Conservation (phyloP, 2,329 filamentous ascomycete genomes). For the Alternaria dauci region DNA sequence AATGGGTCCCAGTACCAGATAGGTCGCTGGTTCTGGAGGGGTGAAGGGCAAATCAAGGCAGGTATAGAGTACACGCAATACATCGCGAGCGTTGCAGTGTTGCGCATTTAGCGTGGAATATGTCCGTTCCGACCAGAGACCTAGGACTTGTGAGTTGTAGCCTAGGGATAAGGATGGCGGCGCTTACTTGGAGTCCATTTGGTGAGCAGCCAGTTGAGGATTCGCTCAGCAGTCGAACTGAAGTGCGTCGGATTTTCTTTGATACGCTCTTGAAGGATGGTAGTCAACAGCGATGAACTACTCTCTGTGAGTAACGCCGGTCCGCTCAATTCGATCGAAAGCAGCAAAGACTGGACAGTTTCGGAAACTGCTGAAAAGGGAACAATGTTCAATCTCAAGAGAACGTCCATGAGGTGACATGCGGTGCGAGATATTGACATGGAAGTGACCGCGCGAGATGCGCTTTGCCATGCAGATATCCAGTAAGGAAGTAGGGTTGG, state of each 20-base stretch:
- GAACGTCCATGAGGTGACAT: conserved; percentile 73
- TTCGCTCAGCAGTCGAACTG: conserved; percentile 71
- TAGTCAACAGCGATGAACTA: conserved; percentile 75
- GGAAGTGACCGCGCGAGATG: conserved; percentile 74
- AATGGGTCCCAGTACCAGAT: conserved; percentile 52
- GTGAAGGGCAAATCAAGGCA: conserved; percentile 67
- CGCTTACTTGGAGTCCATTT: conserved; percentile 81
- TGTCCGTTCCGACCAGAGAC: conserved; percentile 65
- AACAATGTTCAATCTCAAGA: conserved; percentile 73
- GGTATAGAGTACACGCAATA: conserved; percentile 73
- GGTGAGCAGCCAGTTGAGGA: conserved; percentile 82
- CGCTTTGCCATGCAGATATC: conserved; percentile 78
- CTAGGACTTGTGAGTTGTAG: conserved; percentile 35
- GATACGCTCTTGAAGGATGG: conserved; percentile 71
- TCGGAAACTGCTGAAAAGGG: conserved; percentile 72
- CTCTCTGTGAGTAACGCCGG: conserved; percentile 82
- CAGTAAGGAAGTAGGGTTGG: conserved; percentile 61
- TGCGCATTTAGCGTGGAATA: conserved; percentile 71
- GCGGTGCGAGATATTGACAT: conserved; percentile 77
- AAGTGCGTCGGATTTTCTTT: conserved; percentile 73
- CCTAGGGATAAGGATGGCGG: not conserved
- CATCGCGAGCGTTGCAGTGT: conserved; percentile 70
- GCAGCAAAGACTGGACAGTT: conserved; percentile 75
- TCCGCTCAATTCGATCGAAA: conserved; percentile 81
- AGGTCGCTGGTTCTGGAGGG: conserved; percentile 30